A percentile compares a stretch with the other conserved stretches of the same genome.
phyloP scores from a whole-genome alignment of 2,329 filamentous ascomycete species.

The Ascomycota sp. region DNA sequence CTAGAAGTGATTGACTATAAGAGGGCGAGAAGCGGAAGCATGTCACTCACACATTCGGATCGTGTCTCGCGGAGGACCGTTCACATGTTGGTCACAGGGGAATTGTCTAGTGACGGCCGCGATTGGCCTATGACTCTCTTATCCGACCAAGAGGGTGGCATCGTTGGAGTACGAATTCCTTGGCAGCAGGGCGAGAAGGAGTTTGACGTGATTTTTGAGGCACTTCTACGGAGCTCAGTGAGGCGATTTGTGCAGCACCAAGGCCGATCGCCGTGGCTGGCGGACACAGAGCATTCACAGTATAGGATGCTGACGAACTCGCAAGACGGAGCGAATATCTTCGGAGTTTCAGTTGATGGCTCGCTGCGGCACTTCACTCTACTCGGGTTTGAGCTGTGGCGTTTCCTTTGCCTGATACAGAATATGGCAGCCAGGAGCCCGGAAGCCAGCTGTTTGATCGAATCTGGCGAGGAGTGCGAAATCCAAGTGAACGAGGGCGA shows the following conservation, averaged over 20 bases:
- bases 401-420: constrained; percentile 53
- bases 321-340: constrained; percentile 25
- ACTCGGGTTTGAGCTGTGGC: constrained; percentile 40
- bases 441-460: too few species aligned
- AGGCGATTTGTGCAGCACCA: constrained; percentile 31
- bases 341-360: constrained; percentile 51
- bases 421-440: too few species aligned
- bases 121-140: constrained; percentile 24
- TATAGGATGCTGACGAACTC: constrained; percentile 24
- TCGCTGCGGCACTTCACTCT: constrained; percentile 49
- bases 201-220: constrained; percentile 31
- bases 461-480: too few species aligned
- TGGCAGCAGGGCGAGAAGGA: constrained; percentile 18
- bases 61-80: constrained; percentile 19
- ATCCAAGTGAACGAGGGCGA: too few species aligned
- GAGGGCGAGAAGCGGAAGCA: constrained; percentile 14
- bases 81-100: constrained; percentile 26
- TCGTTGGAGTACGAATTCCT: constrained; percentile 31
- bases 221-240: constrained; percentile 32
- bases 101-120: constrained; percentile 7
- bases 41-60: constrained; percentile 24
- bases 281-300: constrained; percentile 10
- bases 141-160: constrained; percentile 23
- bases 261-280: constrained; percentile 31
- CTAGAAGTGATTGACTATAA: constrained; percentile 31